These are phyloP conservation scores for Lipomyces lipofer DNA, from an alignment of 805 yeast species.

Conservation along the genomic window DNA sequence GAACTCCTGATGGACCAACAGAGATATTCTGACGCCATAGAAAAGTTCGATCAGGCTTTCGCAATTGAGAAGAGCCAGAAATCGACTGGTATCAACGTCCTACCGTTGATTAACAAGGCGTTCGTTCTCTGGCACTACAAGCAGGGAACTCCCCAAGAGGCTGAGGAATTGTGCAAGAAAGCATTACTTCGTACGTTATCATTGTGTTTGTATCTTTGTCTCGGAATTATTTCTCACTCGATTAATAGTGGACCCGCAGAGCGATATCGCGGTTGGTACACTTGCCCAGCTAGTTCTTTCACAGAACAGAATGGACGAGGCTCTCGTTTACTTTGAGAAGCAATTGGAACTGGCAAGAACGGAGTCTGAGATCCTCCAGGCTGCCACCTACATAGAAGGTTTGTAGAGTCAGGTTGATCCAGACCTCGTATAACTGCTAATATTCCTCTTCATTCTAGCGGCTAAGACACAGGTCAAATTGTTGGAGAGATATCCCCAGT, in stretches of 20 bases:
- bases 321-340: conserved; percentile 77
- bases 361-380: conserved; percentile 82
- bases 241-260: conserved; percentile 65
- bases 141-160: conserved; percentile 51
- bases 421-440: no score
- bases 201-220: background rate
- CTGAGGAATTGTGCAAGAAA: conserved; percentile 63
- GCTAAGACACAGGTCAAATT: conserved; percentile 55
- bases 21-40: conserved; percentile 68
- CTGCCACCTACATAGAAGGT: conserved; percentile 89
- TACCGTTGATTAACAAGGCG: conserved; percentile 89
- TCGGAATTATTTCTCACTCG: background rate
- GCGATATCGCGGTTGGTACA: conserved; percentile 86
- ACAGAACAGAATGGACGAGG: conserved; percentile 77
- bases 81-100: conserved; percentile 74
- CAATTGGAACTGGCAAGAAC: conserved; percentile 81
- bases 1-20: conserved; percentile 85
- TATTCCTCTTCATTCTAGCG: conserved; percentile 9
- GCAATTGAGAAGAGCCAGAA: conserved; percentile 57
- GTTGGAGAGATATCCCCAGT: conserved; percentile 31
- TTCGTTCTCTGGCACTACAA: conserved; percentile 47
- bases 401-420: conserved; percentile 31
- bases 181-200: conserved; percentile 58
- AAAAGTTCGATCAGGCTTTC: conserved; percentile 83
- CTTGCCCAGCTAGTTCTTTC: conserved; percentile 89